Percentiles rank a stretch among this genome's conserved stretches.
Evolutionary conservation across 2,329 filamentous ascomycete genomes (phyloP).

Genomic region (Stachybotrys chartarum): DNA sequence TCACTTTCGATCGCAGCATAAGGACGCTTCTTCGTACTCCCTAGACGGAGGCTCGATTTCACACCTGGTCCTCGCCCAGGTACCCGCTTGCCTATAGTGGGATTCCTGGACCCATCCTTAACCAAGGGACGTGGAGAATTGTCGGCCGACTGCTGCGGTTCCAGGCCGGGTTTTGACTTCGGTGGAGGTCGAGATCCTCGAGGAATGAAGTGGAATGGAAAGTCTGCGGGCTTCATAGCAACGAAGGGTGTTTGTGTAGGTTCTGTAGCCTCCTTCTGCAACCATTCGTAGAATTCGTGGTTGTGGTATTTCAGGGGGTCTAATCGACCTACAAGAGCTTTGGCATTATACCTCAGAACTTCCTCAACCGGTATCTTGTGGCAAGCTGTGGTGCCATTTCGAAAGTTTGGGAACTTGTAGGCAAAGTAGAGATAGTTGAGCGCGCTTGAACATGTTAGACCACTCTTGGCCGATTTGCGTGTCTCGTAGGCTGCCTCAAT

Average conservation of each 20-base stretch:
- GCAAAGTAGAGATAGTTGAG: slow-evolving; percentile 23
- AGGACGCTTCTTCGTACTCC: slow-evolving; percentile 37
- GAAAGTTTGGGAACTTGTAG: slow-evolving; percentile 22
- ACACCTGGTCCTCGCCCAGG: slow-evolving; percentile 34
- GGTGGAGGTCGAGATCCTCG: neutral
- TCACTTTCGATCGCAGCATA: slow-evolving; percentile 30
- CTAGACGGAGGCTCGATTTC: slow-evolving; percentile 35
- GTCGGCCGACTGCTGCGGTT: slow-evolving; percentile 3
- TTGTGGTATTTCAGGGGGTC: slow-evolving; percentile 23
- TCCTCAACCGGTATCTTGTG: slow-evolving; percentile 35
- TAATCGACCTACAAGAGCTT: slow-evolving; percentile 28
- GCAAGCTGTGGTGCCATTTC: slow-evolving; percentile 15
- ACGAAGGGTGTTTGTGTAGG: slow-evolving; percentile 13
- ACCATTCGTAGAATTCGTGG: slow-evolving; percentile 24
- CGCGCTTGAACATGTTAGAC: slow-evolving; percentile 11
- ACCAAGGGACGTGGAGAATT: neutral
- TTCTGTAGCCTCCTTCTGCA: slow-evolving; percentile 19
- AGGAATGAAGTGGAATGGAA: slow-evolving; percentile 18
- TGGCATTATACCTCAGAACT: slow-evolving; percentile 36
- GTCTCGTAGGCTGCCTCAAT: slow-evolving; percentile 13
- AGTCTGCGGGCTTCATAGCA: slow-evolving; percentile 17
- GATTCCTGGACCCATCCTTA: slow-evolving; percentile 2
- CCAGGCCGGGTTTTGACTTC: slow-evolving; percentile 6
- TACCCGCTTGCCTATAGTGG: slow-evolving; percentile 17
- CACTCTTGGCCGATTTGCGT: slow-evolving; percentile 9